These are phyloP conservation scores for Fraxinus dipetala DNA, from an alignment of 305 asterid genomes.

Conservation along the genomic window DNA sequence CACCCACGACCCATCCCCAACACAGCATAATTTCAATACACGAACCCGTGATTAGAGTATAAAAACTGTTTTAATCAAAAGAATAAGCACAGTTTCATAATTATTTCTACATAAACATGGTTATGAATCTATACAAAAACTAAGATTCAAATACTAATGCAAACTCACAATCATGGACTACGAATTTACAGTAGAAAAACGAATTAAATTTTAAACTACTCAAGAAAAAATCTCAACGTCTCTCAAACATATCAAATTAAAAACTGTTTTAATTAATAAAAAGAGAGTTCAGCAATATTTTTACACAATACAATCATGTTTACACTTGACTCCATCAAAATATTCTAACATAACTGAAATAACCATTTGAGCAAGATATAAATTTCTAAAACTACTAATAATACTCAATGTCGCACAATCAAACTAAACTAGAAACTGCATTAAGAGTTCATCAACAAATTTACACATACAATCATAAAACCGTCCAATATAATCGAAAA, in stretches of 20 bases:
- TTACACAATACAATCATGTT: not conserved
- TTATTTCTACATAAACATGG: not conserved
- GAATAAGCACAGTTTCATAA: not conserved
- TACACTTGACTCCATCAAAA: not conserved
- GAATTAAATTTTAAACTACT: not conserved
- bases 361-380: not conserved
- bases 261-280: not conserved
- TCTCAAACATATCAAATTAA: not conserved
- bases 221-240: not conserved
- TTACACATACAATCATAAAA: not conserved
- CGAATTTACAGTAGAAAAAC: not conserved
- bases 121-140: not conserved
- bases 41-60: not conserved
- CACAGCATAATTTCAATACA: not conserved
- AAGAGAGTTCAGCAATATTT: not conserved
- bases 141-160: not conserved
- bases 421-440: not conserved
- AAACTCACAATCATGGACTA: not conserved
- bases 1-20: slow-evolving; percentile 6
- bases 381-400: not conserved
- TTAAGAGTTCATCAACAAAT: not conserved
- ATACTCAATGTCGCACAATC: not conserved
- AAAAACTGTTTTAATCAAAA: not conserved
- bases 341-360: not conserved
- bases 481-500: not conserved